phyloP scores from a whole-genome alignment of 2,329 filamentous ascomycete species.

The Torrubiella hemipterigena region DNA sequence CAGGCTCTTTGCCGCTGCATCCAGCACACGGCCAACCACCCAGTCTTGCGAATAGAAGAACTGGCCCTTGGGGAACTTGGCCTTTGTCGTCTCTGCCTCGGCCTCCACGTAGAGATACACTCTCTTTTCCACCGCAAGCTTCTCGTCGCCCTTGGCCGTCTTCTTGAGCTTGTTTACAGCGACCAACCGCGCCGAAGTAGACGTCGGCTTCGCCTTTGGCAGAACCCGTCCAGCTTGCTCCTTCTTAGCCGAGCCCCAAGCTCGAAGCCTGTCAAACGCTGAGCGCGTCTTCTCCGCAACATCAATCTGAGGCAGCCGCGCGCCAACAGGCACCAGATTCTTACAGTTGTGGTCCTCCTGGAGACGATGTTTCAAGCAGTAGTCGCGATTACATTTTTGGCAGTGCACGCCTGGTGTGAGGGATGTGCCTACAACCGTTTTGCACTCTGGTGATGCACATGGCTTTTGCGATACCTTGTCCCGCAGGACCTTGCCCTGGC shows the following conservation, averaged over 20 bases:
- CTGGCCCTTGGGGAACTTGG: slow-evolving; percentile 70
- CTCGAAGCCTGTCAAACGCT: slow-evolving; percentile 64
- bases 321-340: slow-evolving; percentile 53
- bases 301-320: slow-evolving; percentile 29
- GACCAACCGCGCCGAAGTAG: slow-evolving; percentile 50
- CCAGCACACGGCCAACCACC: slow-evolving; percentile 76
- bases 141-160: slow-evolving; percentile 80
- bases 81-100: slow-evolving; percentile 70
- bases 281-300: slow-evolving; percentile 53
- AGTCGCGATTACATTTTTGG: slow-evolving; percentile 55
- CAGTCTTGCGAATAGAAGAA: slow-evolving; percentile 77
- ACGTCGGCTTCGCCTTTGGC: slow-evolving; percentile 51
- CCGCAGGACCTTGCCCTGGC: slow-evolving; percentile 39
- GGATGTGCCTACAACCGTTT: slow-evolving; percentile 58
- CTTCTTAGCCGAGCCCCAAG: slow-evolving; percentile 70
- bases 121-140: slow-evolving; percentile 69
- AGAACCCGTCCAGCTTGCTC: slow-evolving; percentile 45
- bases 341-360: slow-evolving; percentile 75
- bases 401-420: slow-evolving; percentile 61
- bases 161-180: slow-evolving; percentile 73
- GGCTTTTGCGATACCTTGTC: slow-evolving; percentile 50
- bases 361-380: slow-evolving; percentile 68
- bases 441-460: slow-evolving; percentile 55
- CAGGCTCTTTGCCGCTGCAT: slow-evolving; percentile 63
- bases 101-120: slow-evolving; percentile 87